Conservation (phyloP, 805 yeast genomes). For the Lipomyces mesembrius region DNA sequence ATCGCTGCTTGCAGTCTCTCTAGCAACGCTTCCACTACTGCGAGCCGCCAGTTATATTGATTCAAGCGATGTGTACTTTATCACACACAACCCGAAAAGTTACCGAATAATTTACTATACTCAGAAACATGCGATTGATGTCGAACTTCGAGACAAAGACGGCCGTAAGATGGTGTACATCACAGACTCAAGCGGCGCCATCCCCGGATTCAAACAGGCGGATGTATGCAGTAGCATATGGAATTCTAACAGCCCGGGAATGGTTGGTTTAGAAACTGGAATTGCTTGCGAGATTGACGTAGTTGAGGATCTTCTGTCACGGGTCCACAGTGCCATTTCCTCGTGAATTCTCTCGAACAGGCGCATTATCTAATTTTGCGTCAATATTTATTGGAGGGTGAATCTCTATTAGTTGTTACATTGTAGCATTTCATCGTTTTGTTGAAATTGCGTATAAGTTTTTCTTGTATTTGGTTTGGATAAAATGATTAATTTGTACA, state of each 20-base stretch:
- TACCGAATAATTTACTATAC: conserved; percentile 27
- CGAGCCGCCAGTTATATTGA: conserved; percentile 34
- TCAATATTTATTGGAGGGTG: not conserved
- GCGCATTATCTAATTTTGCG: not conserved
- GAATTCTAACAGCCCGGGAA: conserved; percentile 17
- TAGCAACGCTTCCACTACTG: conserved; percentile 43
- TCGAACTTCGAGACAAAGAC: conserved; percentile 18
- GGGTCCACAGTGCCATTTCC: conserved; percentile 19
- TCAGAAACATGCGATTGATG: conserved; percentile 21
- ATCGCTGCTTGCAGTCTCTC: conserved; percentile 41
- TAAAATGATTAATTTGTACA: not conserved
- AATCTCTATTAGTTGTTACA: not conserved
- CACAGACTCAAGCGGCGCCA: conserved; percentile 16
- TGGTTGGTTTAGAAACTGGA: conserved; percentile 26
- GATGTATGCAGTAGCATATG: conserved; percentile 24
- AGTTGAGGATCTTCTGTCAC: conserved; percentile 22
- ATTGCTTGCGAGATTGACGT: conserved; percentile 28
- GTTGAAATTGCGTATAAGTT: not conserved
- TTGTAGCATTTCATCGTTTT: not conserved
- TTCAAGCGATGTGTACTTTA: conserved; percentile 23
- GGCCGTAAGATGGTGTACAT: conserved; percentile 23
- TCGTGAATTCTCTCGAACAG: not conserved
- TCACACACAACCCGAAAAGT: conserved; percentile 31
- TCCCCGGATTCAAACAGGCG: conserved; percentile 9
- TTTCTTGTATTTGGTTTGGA: not conserved